Percentiles rank a stretch among this genome's conserved stretches.
phyloP scores from a whole-genome alignment of 2,329 filamentous ascomycete genomes.

The Pseudogymnoascus sp. region DNA sequence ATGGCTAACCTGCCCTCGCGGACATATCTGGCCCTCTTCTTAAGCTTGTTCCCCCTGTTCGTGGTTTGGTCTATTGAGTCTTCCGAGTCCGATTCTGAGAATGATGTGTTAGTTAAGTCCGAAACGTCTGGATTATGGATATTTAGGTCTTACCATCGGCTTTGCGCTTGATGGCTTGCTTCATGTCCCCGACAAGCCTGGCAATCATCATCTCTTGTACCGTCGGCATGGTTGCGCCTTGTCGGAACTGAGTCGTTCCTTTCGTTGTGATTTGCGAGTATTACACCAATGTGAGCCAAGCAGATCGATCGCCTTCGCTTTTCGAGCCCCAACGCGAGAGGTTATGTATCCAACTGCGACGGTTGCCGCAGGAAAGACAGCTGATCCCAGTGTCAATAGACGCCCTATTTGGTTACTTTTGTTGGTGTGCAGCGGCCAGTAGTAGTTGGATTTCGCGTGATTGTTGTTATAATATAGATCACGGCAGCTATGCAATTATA shows the following conservation, averaged over 20 bases:
- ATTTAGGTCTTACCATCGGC: conserved; percentile 44
- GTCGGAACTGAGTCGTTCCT: not conserved
- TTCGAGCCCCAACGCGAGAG: not conserved
- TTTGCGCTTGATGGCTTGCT: conserved; percentile 58
- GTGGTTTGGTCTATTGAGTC: conserved; percentile 60
- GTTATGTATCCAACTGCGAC: not conserved
- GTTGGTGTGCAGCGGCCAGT: not conserved
- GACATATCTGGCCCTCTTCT: conserved; percentile 65
- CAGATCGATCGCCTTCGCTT: not conserved
- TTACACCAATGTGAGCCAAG: not conserved
- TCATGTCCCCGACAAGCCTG: conserved; percentile 44
- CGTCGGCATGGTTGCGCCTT: not conserved
- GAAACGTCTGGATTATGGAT: conserved; percentile 15
- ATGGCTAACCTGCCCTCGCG: conserved; percentile 62
- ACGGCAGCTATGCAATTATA: not conserved
- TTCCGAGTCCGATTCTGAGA: conserved; percentile 69
- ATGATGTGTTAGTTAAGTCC: conserved; percentile 15
- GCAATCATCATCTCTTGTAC: conserved; percentile 5
- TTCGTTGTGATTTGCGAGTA: not conserved
- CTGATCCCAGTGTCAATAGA: not conserved
- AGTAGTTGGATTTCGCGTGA: not conserved
- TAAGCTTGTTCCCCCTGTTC: conserved; percentile 73
- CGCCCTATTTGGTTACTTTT: not conserved
- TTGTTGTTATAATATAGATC: not conserved
- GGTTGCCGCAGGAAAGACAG: not conserved